phyloP scores from a whole-genome alignment of 2,329 filamentous ascomycete genomes.

The Microdochium paspali region DNA sequence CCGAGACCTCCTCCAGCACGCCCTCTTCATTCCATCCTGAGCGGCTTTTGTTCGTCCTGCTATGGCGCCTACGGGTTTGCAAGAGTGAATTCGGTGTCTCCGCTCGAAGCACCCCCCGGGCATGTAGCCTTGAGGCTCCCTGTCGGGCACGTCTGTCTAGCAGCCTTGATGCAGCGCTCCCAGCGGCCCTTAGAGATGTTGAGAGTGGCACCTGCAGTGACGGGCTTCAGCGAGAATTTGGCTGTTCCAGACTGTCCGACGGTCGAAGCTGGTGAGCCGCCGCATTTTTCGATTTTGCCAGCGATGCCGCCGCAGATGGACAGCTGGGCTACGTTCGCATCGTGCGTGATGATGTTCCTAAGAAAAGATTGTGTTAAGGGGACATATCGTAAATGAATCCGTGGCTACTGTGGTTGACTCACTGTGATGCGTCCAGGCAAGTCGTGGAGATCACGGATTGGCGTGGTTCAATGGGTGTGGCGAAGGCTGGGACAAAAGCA shows the following conservation, averaged over 20 bases:
- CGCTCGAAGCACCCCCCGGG: conserved; percentile 34
- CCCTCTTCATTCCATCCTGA: no score
- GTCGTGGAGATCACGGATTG: neutral
- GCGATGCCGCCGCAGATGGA: conserved; percentile 43
- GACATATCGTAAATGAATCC: neutral
- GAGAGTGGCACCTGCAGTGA: conserved; percentile 34
- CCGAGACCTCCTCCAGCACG: no score
- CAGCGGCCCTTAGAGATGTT: conserved; percentile 42
- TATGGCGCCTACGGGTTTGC: conserved; percentile 18
- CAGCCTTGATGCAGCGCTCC: conserved; percentile 45
- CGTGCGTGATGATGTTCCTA: conserved; percentile 36
- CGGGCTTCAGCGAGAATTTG: conserved; percentile 34
- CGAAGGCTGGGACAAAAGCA: neutral
- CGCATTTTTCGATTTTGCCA: conserved; percentile 33
- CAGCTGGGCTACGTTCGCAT: conserved; percentile 37
- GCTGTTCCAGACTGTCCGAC: conserved; percentile 35
- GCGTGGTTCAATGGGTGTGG: neutral
- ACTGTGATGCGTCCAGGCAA: neutral
- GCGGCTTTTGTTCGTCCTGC: no score
- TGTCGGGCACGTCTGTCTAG: conserved; percentile 37
- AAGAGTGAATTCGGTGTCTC: conserved; percentile 34
- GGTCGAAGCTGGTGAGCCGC: conserved; percentile 31
- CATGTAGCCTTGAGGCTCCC: conserved; percentile 37
- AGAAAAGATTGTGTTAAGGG: conserved; percentile 4
- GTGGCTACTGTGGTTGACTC: neutral